Base-by-base conservation (phyloP, 331 rosid species). In the Pyrus hybrid region DNA sequence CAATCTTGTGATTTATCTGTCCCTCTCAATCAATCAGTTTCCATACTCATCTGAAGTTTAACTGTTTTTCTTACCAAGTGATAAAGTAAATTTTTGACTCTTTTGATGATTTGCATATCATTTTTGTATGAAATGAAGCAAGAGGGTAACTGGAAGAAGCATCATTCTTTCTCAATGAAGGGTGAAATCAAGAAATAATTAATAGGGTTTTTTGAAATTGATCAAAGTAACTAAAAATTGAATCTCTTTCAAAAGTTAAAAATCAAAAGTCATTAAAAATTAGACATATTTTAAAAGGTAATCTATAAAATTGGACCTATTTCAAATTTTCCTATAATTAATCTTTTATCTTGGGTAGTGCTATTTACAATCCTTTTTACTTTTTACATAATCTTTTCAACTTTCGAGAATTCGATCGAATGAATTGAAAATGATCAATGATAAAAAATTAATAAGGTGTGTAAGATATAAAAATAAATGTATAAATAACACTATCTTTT, bases 71-170 rank as follows among this genome's bases (percentile, higher is more conserved):
- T 28, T 21, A 12, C 70, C 14, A 2, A 3, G 29, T 5, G 61
- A 9, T 12, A 73, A 73, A 28, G 70, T 62, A 45, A 14, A 25
- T 2, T 11, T 74, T 28, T 62, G 17, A 74, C 70, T 74, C 22
- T 74, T 73, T 73, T 74, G 77, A 74, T 73, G 70, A 62, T 73
- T 43, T 62, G 61, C 30, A 18, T 62, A 26, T 73, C 21, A 62
- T 73, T 57, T 73, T 26, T 21, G 13, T 9, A 37, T 37, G 45
- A 37, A 37, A 41, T 21, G 25, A 33, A 28, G 10, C 14, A 37
- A 18, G n/a, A 13, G 14, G 28, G 29, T 3, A 9, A n/a, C 18
- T 1, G 56, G 3, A 22, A 8, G 35, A 25, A 28, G 30, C 35
- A 73, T 73, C 58, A 12, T 60, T 37, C 37, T 8, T 43, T 61